Percentiles rank a stretch among this genome's conserved stretches.
These are phyloP conservation scores for Pittosporum tobira DNA, from an alignment of 129 eudicot species.

Conservation along the genomic window DNA sequence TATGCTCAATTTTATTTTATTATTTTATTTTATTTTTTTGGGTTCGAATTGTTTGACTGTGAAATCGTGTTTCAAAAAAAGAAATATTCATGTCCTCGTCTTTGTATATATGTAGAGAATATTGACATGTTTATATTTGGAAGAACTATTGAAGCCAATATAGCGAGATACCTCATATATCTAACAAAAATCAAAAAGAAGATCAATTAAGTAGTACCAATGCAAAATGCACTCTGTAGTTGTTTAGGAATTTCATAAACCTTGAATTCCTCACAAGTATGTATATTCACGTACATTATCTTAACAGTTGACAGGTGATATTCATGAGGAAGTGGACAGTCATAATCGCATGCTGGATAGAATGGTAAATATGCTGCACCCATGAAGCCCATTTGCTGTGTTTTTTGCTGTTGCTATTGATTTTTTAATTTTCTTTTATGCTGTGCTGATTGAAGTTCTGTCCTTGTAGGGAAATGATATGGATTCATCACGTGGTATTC, in stretches of 20 bases:
- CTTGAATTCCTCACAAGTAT: background rate
- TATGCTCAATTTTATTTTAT: no score
- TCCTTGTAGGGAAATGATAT: slow-evolving; percentile 80
- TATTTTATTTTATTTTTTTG: no score
- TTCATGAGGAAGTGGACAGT: slow-evolving; percentile 73
- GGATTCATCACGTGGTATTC: slow-evolving; percentile 80
- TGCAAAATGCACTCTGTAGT: slow-evolving; percentile 6
- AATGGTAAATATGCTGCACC: slow-evolving; percentile 41
- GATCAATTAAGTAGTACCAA: background rate
- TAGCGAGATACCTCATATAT: background rate
- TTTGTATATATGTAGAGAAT: background rate
- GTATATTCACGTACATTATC: background rate
- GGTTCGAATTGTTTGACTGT: no score
- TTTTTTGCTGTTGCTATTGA: background rate
- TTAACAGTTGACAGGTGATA: slow-evolving; percentile 77
- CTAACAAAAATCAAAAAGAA: background rate
- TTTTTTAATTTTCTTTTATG: no score
- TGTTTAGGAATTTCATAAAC: background rate
- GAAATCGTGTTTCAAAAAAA: no score
- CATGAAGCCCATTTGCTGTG: background rate
- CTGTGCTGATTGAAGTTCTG: background rate
- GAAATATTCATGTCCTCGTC: background rate
- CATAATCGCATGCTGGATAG: slow-evolving; percentile 88
- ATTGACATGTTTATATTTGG: background rate
- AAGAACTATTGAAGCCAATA: background rate